These are phyloP conservation scores for Salix viminalis DNA, from an alignment of 345 rosid species.

Conservation along the genomic window DNA sequence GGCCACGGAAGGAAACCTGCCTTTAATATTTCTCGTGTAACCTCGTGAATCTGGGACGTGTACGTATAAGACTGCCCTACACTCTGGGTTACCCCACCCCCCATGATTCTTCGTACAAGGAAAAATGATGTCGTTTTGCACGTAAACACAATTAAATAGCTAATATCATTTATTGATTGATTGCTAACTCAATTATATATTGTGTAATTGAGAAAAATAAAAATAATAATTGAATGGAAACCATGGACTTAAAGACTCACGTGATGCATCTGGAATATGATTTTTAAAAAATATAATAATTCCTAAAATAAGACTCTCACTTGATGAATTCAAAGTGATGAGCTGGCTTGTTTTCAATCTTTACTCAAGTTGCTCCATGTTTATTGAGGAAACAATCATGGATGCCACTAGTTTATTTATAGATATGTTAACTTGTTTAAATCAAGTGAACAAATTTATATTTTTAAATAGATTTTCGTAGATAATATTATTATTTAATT, in stretches of 20 bases:
- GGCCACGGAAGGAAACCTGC: not conserved
- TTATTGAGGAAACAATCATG: no score
- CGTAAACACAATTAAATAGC: not conserved
- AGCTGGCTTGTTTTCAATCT: no score
- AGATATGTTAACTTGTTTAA: no score
- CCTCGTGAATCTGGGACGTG: slow-evolving; percentile 23
- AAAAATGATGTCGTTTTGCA: not conserved
- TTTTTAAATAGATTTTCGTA: no score
- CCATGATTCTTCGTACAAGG: not conserved
- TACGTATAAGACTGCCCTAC: not conserved
- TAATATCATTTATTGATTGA: not conserved
- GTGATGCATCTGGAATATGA: not conserved
- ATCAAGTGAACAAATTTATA: no score
- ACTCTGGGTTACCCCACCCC: not conserved
- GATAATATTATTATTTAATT: no score
- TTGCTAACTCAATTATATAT: not conserved
- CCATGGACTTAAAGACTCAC: not conserved
- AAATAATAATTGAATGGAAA: not conserved
- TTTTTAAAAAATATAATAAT: no score
- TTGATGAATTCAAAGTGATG: no score
- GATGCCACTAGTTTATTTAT: no score
- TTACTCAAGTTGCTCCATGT: no score
- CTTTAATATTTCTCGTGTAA: slow-evolving; percentile 18
- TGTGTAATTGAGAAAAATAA: no score
- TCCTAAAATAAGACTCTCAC: no score